Evolutionary conservation across 352 stramenopile genomes (phyloP), one percentile per base, ranked within the genome.

Genomic region (Phytophthora tentaculata): DNA sequence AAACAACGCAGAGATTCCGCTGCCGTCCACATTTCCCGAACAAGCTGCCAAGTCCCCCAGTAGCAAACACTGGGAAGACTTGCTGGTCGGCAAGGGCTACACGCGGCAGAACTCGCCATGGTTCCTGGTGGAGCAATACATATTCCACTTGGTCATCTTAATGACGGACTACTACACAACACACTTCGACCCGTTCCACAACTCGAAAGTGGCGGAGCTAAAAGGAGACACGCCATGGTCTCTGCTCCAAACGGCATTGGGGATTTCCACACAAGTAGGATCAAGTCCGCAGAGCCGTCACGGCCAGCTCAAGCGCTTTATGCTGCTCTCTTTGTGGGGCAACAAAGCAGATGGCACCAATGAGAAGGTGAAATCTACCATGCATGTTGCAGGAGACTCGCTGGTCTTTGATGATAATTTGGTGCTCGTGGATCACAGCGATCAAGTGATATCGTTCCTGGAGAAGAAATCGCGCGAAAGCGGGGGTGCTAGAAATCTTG

Each of bases 271-370:
- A 5, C 56, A 54, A 16, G 64, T 69, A 37, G 51, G 39, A 43
- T 67, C 56, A n/a, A 71, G 24, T 8, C 37, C 19, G 8, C 44
- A 62, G 26, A 75, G 62, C 10, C 69, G 71, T n/a, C 75, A 76
- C 41, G 71, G 73, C 12, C 64, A 76, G 61, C 69, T 90, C 9
- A 64, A 78, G 44, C 69, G 75, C 4, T 74, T 90, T 14, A 74
- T 92, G 58, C 89, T 88, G 73, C 67, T 89, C 20, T 84, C 78
- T 64, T 59, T 91, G 9, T 91, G 83, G 80, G 83, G 83, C 22
- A 91, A 91, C 71, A 89, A 90, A 55, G 81, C 83, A 17, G 83
- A 90, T 47, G 81, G 81, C 6, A 84, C 74, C 58, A 88, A 91
- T 70, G 88, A 83, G 35, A 56, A 75, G 19, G 80, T 89, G 10